Percentiles rank a stretch among this genome's conserved stretches.
These are phyloP conservation scores for Cyclotella atomus DNA, from an alignment of 108 stramenopile species.

Conservation along the genomic window DNA sequence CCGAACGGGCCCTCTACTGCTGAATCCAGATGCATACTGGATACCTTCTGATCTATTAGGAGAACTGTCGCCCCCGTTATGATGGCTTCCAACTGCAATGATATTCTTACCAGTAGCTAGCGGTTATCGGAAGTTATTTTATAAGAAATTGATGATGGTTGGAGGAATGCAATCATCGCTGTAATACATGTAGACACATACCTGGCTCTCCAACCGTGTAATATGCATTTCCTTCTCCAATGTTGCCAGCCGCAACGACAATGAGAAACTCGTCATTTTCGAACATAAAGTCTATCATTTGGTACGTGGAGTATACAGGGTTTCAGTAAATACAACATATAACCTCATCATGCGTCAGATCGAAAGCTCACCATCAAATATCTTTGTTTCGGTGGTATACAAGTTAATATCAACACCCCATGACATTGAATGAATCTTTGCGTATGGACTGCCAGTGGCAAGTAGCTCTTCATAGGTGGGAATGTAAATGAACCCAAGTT, in stretches of 20 bases:
- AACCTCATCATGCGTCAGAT: neutral
- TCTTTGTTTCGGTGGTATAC: conserved; percentile 34
- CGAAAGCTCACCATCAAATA: conserved; percentile 28
- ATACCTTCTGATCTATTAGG: conserved; percentile 11
- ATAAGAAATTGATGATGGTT: too few species aligned
- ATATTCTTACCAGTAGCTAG: conserved; percentile 45
- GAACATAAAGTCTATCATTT: conserved; percentile 32
- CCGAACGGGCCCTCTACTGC: conserved; percentile 28
- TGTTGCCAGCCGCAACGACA: conserved; percentile 12
- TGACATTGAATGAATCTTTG: conserved; percentile 49
- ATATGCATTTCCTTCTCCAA: conserved; percentile 6
- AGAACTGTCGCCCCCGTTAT: conserved; percentile 14
- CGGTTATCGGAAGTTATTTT: conserved; percentile 14
- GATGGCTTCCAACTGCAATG: conserved; percentile 36
- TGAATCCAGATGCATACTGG: conserved; percentile 39
- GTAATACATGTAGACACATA: too few species aligned
- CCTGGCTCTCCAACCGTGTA: conserved; percentile 33
- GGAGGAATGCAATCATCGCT: too few species aligned
- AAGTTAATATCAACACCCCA: conserved; percentile 42
- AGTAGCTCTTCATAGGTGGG: conserved; percentile 33
- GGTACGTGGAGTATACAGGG: neutral
- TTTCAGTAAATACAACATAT: neutral
- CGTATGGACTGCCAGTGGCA: conserved; percentile 19
- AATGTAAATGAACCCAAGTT: conserved; percentile 18
- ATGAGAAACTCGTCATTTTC: conserved; percentile 48